phyloP scores from a whole-genome alignment of 78 protist genomes.

The Dictyostelium firmibasis region DNA sequence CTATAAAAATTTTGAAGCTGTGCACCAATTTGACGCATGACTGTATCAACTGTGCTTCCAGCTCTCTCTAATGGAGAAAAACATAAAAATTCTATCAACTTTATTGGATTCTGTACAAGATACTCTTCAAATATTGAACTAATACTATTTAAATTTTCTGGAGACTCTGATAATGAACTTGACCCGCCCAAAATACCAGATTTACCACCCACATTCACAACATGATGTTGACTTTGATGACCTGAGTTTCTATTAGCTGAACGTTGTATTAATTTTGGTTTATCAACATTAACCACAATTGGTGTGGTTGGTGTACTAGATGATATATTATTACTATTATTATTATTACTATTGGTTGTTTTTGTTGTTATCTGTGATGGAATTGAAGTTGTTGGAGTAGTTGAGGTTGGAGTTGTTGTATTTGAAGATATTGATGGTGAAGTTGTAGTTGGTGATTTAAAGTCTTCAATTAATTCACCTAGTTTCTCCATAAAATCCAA shows the following conservation, averaged over 20 bases:
- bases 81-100: constrained; percentile 52
- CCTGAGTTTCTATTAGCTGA: background rate
- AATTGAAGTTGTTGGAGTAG: background rate
- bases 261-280: background rate
- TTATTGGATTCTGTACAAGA: constrained; percentile 30
- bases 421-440: background rate
- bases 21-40: constrained; percentile 29
- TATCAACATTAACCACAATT: background rate
- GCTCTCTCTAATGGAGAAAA: constrained; percentile 73
- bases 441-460: background rate
- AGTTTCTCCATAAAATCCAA: constrained; percentile 27
- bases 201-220: background rate
- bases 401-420: background rate
- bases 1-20: constrained; percentile 28
- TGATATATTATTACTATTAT: background rate
- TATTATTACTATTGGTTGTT: background rate
- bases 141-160: constrained; percentile 14
- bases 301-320: background rate
- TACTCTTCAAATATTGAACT: constrained; percentile 15
- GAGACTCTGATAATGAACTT: constrained; percentile 23
- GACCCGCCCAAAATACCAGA: background rate
- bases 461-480: background rate
- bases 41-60: constrained; percentile 30
- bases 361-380: background rate
- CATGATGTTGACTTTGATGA: background rate